Evolutionary conservation across 345 rosid genomes (phyloP).

Genomic region (Salix dunnii): DNA sequence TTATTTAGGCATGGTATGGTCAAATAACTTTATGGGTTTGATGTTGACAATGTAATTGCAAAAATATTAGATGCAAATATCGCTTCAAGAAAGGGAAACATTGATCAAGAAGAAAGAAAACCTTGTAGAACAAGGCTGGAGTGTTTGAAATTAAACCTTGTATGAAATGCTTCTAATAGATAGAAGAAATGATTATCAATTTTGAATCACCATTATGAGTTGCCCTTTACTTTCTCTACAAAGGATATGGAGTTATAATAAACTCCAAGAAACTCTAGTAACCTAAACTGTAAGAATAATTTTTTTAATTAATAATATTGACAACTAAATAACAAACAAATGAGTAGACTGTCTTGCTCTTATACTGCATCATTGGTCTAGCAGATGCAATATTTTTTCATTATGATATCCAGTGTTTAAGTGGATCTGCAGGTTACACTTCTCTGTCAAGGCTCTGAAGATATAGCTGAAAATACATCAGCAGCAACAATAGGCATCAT

Average conservation of each 20-base stretch:
- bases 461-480: conserved; percentile 55
- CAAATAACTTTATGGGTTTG: not conserved
- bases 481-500: conserved; percentile 86
- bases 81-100: not conserved
- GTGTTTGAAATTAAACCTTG: not conserved
- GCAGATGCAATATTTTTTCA: not conserved
- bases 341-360: not conserved
- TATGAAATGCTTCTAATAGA: not conserved
- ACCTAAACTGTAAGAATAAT: not conserved
- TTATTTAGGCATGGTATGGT: not conserved
- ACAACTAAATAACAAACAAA: not conserved
- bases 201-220: not conserved
- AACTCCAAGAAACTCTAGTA: not conserved
- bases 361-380: not conserved
- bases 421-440: conserved; percentile 65
- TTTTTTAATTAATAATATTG: not conserved
- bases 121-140: not conserved
- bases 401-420: not conserved
- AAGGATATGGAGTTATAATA: not conserved
- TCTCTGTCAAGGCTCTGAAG: conserved; percentile 75
- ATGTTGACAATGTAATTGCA: not conserved
- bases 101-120: not conserved
- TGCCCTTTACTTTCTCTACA: not conserved
- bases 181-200: not conserved
- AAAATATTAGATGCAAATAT: not conserved